A percentile compares a stretch with the other conserved stretches of the same genome.
phyloP scores from a whole-genome alignment of 257 asterid species.

The Capsicum baccatum region DNA sequence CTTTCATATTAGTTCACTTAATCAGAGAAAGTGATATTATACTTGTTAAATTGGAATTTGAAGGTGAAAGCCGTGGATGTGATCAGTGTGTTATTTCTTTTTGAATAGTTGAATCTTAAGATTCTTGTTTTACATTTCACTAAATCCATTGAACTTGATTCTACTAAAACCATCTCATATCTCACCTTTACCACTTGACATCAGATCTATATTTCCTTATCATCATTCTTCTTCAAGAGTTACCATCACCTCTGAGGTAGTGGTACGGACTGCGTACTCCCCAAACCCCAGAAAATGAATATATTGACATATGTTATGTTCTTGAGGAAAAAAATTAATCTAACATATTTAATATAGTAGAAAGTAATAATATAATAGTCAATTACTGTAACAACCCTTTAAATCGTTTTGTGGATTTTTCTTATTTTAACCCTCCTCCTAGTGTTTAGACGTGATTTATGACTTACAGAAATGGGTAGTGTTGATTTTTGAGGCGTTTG shows the following conservation, averaged over 20 bases:
- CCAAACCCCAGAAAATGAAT: neutral
- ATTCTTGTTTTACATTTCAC: neutral
- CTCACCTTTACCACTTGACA: neutral
- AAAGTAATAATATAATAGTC: no score
- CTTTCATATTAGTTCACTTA: neutral
- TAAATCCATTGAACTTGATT: neutral
- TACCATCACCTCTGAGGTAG: no score
- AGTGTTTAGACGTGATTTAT: no score
- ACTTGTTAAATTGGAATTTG: neutral
- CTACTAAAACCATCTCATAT: neutral
- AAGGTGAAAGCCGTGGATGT: neutral
- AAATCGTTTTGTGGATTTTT: no score
- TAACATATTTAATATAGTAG: no score
- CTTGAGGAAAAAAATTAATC: neutral
- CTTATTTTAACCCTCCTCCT: no score
- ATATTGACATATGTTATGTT: neutral
- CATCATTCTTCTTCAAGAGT: neutral
- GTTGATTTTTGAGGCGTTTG: no score
- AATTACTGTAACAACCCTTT: no score
- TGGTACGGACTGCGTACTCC: no score
- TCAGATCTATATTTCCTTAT: neutral
- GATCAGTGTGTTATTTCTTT: neutral
- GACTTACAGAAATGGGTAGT: no score
- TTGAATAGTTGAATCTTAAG: neutral
- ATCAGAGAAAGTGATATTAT: neutral